These are phyloP conservation scores for Trifolium dubium DNA, from an alignment of 306 rosid genomes.

Conservation along the genomic window DNA sequence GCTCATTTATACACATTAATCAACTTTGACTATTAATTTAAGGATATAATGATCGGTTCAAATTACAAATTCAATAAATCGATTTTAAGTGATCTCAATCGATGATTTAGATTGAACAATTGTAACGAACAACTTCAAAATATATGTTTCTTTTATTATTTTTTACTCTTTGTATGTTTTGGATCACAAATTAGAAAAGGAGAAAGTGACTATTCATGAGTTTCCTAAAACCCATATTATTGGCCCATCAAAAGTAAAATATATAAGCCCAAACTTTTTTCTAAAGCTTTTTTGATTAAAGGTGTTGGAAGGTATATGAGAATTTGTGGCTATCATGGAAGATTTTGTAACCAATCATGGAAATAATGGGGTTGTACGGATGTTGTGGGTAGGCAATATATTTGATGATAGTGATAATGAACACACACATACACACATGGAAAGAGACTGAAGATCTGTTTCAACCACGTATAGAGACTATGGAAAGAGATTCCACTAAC, in stretches of 20 bases:
- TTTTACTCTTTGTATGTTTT: not conserved
- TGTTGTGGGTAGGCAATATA: not conserved
- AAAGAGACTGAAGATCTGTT: not conserved
- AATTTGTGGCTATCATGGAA: constrained; percentile 31
- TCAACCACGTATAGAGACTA: not conserved
- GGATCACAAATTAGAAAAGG: constrained; percentile 37
- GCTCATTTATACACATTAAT: too few species aligned
- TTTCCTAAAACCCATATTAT: constrained; percentile 28
- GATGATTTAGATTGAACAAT: not conserved
- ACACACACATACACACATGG: not conserved
- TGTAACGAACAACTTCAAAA: not conserved
- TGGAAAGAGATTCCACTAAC: not conserved
- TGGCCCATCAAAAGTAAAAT: constrained; percentile 39
- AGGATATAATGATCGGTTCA: not conserved
- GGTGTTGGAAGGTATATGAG: not conserved
- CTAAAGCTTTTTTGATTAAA: constrained; percentile 17
- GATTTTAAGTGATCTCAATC: not conserved
- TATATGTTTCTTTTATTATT: not conserved
- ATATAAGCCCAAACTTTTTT: constrained; percentile 30
- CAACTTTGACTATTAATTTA: too few species aligned
- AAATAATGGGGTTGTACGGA: constrained; percentile 42
- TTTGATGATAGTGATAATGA: constrained; percentile 3
- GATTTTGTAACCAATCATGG: constrained; percentile 41
- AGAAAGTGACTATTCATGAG: constrained; percentile 34
- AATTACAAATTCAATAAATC: not conserved